Evolutionary conservation across 345 rosid species (phyloP), one percentile per base, ranked within the genome.

Genomic region (Mercurialis annua): DNA sequence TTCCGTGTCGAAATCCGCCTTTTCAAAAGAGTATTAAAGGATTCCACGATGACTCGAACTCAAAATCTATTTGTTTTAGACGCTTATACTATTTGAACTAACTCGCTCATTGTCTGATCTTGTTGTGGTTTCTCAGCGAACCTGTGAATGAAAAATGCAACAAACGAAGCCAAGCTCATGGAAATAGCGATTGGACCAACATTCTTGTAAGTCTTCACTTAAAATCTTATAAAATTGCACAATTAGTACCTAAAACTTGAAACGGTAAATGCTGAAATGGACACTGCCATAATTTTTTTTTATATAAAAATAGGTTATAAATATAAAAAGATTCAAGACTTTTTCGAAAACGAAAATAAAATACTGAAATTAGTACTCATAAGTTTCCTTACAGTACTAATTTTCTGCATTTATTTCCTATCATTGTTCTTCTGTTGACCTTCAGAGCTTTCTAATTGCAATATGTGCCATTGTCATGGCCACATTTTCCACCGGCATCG

Each of bases 401-500:
- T n/a, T n/a, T n/a, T n/a, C n/a, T 1, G 4, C 30, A 31, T 7
- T 2, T 16, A 9, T 8, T 58, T 29, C 34, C 48, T 24, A 23
- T 23, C 0, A 29, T 54, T 56, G 61, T 53, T 67, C 58, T 65
- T 50, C 54, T 48, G 34, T 34, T 27, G 17, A 36, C 29, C 54
- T 60, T 6, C 81, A 90, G 98, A 76, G 98, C 76, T 92, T 92
- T 78, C 67, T 92, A 59, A 81, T 90, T 36, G 98, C 92, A 15
- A 81, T 92, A 66, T 81, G 87, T 53, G 90, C 96, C 52, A 82
- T 86, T 48, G 98, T 92, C 73, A 82, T 85, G 78, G 93, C 98
- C 58, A 92, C 97, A 36, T 92, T 90, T 77, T 92, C 98, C 43
- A 92, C 98, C 0, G 97, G 98, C 55, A 83, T 92, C 17, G 98